These are phyloP conservation scores for Xanthoconium separans DNA, from an alignment of 1,284 basidiomycete genomes.

Conservation along the genomic window DNA sequence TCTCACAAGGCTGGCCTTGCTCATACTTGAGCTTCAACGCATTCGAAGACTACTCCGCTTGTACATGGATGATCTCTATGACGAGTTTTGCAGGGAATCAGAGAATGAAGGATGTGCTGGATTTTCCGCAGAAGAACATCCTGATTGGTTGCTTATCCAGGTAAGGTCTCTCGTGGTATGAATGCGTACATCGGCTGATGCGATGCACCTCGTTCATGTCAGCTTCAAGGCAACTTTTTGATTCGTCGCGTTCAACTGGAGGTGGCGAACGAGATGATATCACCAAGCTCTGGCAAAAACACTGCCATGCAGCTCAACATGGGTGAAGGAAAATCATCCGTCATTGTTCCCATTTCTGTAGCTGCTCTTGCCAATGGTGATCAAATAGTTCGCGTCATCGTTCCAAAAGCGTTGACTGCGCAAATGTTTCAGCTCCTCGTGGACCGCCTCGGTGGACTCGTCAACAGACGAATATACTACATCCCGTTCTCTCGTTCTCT, in stretches of 20 bases:
- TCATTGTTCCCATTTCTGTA: conserved; percentile 48
- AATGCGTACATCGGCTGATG: neutral
- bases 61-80: conserved; percentile 4
- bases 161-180: neutral
- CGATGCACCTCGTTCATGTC: neutral
- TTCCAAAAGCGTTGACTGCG: neutral
- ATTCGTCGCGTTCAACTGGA: conserved; percentile 41
- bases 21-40: conserved; percentile 6
- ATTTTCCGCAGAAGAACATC: conserved; percentile 9
- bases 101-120: conserved; percentile 25
- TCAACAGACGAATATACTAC: neutral
- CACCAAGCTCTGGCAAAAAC: conserved; percentile 26
- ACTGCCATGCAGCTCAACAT: conserved; percentile 36
- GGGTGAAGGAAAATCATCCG: conserved; percentile 36
- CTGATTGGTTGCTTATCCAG: conserved; percentile 40
- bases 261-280: conserved; percentile 49
- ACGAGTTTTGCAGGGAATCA: conserved; percentile 38
- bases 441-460: neutral
- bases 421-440: neutral
- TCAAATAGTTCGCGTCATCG: conserved; percentile 29
- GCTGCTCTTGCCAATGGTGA: conserved; percentile 40
- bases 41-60: conserved; percentile 11
- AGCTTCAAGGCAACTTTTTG: conserved; percentile 46
- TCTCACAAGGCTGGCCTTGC: no score
- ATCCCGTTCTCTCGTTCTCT: neutral